A percentile compares a stretch with the other conserved stretches of the same genome.
Evolutionary conservation across 768 basidiomycete species (phyloP).

Genomic region (Clavaria fumosa): DNA sequence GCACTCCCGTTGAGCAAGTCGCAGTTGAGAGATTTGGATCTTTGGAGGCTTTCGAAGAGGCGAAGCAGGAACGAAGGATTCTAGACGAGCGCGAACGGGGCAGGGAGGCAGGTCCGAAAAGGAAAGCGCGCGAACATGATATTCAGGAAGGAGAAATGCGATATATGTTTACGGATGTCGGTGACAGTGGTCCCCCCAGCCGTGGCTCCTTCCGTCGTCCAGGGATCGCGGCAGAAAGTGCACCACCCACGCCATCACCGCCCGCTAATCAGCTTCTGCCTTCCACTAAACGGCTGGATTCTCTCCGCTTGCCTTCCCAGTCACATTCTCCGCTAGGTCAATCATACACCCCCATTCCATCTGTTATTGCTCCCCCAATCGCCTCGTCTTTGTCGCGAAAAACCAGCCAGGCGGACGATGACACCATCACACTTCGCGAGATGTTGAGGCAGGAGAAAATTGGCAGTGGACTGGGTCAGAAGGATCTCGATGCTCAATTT

Average conservation of each 20-base stretch:
- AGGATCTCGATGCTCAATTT: conserved; percentile 80
- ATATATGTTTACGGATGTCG: conserved; percentile 55
- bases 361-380: conserved; percentile 67
- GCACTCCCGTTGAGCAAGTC: conserved; percentile 53
- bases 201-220: conserved; percentile 87
- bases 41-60: conserved; percentile 76
- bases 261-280: conserved; percentile 19
- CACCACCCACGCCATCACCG: conserved; percentile 49
- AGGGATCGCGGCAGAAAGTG: conserved; percentile 39
- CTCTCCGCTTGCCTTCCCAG: conserved; percentile 46
- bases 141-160: conserved; percentile 31
- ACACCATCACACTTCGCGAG: conserved; percentile 72
- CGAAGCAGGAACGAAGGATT: conserved; percentile 69
- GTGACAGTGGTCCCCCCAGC: conserved; percentile 48
- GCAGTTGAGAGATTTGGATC: conserved; percentile 82
- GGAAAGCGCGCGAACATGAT: conserved; percentile 19
- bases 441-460: conserved; percentile 89
- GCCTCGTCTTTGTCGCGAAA: conserved; percentile 68
- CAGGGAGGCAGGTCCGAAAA: conserved; percentile 19
- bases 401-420: conserved; percentile 92
- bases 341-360: conserved; percentile 74
- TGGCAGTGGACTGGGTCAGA: conserved; percentile 76
- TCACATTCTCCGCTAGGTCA: conserved; percentile 42
- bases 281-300: conserved; percentile 39
- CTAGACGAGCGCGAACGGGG: conserved; percentile 64